phyloP scores from a whole-genome alignment of 2,329 filamentous ascomycete genomes.

The Aureobasidium sp. region DNA sequence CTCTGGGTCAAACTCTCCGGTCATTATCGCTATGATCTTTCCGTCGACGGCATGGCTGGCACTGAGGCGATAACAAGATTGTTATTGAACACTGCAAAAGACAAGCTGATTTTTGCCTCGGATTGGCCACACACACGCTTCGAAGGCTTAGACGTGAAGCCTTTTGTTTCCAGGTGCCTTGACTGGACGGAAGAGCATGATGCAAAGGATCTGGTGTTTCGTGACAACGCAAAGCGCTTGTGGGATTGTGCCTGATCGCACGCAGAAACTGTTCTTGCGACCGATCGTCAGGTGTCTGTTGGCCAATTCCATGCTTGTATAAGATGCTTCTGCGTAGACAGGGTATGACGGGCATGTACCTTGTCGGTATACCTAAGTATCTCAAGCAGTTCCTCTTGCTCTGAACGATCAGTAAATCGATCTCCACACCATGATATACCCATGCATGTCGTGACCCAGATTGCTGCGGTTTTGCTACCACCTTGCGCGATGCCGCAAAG shows the following conservation, averaged over 20 bases:
- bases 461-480: constrained; percentile 48
- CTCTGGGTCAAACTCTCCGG: constrained; percentile 54
- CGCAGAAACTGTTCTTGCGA: neutral
- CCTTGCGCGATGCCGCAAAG: constrained; percentile 53
- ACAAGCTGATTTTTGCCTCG: constrained; percentile 49
- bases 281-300: neutral
- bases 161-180: constrained; percentile 47
- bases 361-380: constrained; percentile 42
- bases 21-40: constrained; percentile 46
- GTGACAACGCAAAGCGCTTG: constrained; percentile 48
- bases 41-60: constrained; percentile 34
- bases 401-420: constrained; percentile 38
- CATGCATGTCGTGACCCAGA: constrained; percentile 35
- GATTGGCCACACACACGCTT: constrained; percentile 60
- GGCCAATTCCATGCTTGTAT: constrained; percentile 43
- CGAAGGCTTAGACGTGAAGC: constrained; percentile 47
- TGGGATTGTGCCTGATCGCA: constrained; percentile 23
- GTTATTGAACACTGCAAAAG: constrained; percentile 38
- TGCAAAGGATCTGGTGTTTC: constrained; percentile 42
- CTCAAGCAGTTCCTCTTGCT: constrained; percentile 43
- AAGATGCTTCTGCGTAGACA: constrained; percentile 39
- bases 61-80: constrained; percentile 43
- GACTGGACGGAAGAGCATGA: constrained; percentile 44
- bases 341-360: constrained; percentile 47
- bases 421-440: constrained; percentile 36